phyloP scores from a whole-genome alignment of 352 stramenopile species.

The Pythium plurisporium region DNA sequence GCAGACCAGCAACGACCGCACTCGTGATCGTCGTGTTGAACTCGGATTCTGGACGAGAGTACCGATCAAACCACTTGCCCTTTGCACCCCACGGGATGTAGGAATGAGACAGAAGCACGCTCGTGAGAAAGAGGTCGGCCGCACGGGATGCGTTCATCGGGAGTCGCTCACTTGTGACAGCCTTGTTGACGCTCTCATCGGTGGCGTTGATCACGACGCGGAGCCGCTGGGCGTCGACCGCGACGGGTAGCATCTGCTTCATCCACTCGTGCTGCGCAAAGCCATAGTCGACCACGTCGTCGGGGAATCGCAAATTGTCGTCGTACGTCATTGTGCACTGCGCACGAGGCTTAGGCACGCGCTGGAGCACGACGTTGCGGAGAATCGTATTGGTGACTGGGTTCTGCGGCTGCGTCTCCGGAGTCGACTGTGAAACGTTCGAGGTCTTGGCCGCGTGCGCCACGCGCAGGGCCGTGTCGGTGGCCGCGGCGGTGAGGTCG shows the following conservation, averaged over 20 bases:
- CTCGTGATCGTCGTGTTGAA: no score
- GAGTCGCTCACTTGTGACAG: no score
- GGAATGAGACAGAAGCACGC: neutral
- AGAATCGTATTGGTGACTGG: slow-evolving; percentile 2
- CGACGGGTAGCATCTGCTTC: neutral
- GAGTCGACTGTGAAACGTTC: neutral
- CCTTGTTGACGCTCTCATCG: neutral
- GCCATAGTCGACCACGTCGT: neutral
- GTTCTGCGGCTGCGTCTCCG: neutral
- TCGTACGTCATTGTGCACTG: neutral
- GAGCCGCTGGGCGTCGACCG: neutral
- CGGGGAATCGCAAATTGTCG: no score
- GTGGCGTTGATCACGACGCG: neutral
- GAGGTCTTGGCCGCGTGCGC: neutral
- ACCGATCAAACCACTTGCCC: neutral
- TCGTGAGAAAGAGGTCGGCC: neutral
- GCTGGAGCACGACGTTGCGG: neutral
- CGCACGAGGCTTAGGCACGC: neutral
- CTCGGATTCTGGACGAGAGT: no score
- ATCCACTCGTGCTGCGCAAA: slow-evolving; percentile 1
- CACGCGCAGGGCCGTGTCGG: neutral
- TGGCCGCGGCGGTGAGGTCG: neutral
- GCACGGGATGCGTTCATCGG: neutral
- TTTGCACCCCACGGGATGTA: slow-evolving; percentile 8
- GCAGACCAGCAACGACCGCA: no score